These are phyloP conservation scores for thale cress (Arabidopsis thaliana) DNA, from an alignment of 345 rosid species.

Conservation along the genomic window TAIR10.1 NC_003074.8:15182501-15183000, in stretches of 20 bases:
- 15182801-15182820: conserved; percentile 1
- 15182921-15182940: not conserved
- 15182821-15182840: not conserved
- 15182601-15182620: conserved; percentile 8
- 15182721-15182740: not conserved
- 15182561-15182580: conserved; percentile 57
- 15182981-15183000: conserved; percentile 14
- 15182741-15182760: not conserved
- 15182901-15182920: not conserved
- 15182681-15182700: not conserved
- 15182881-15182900: not conserved
- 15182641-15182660: not conserved
- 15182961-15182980: too few relatives aligned
- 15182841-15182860: conserved; percentile 15
- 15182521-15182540: conserved; percentile 79
- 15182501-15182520: conserved; percentile 70
- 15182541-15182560: conserved; percentile 63
- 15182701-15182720: not conserved
- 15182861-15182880: conserved; percentile 28
- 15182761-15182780: too few relatives aligned
- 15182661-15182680: not conserved
- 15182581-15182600: conserved; percentile 4
- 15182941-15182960: not conserved
- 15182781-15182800: not conserved
- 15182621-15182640: conserved; percentile 12